Conservation (phyloP, 1,139 yeast genomes). For the Yamadazyma jaroonii region DNA sequence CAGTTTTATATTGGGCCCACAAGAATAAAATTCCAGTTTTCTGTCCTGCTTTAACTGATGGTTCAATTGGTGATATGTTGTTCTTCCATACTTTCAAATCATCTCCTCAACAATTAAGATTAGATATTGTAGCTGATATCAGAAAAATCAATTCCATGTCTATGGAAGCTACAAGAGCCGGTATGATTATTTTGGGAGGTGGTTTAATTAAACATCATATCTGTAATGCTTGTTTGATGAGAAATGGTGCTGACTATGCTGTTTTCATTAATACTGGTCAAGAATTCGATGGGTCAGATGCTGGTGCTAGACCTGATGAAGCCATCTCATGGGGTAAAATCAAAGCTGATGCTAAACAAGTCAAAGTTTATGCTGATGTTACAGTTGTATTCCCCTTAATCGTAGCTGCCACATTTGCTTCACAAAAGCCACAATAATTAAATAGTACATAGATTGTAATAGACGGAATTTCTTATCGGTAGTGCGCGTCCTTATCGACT, state of each 20-base stretch:
- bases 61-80: slow-evolving; percentile 97
- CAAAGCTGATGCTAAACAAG: slow-evolving; percentile 86
- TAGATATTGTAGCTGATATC: slow-evolving; percentile 93
- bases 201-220: slow-evolving; percentile 96
- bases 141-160: slow-evolving; percentile 88
- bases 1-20: slow-evolving; percentile 98
- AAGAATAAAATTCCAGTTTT: slow-evolving; percentile 93
- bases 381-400: slow-evolving; percentile 92
- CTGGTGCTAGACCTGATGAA: slow-evolving; percentile 99
- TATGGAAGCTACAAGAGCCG: slow-evolving; percentile 93
- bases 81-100: slow-evolving; percentile 97
- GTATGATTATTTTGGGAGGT: slow-evolving; percentile 95
- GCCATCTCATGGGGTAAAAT: slow-evolving; percentile 99
- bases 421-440: slow-evolving; percentile 24
- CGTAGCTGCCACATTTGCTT: slow-evolving; percentile 96
- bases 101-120: slow-evolving; percentile 81
- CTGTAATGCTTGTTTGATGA: slow-evolving; percentile 96
- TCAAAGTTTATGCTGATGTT: slow-evolving; percentile 95
- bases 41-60: slow-evolving; percentile 97
- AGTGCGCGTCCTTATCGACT: not conserved
- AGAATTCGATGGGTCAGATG: slow-evolving; percentile 98
- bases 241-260: slow-evolving; percentile 98
- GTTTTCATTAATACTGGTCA: slow-evolving; percentile 97
- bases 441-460: not conserved
- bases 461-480: slow-evolving; percentile 1